These are phyloP conservation scores for Entomortierella parvispora DNA, from an alignment of 192 early-diverging fungal genomes.

Conservation along the genomic window DNA sequence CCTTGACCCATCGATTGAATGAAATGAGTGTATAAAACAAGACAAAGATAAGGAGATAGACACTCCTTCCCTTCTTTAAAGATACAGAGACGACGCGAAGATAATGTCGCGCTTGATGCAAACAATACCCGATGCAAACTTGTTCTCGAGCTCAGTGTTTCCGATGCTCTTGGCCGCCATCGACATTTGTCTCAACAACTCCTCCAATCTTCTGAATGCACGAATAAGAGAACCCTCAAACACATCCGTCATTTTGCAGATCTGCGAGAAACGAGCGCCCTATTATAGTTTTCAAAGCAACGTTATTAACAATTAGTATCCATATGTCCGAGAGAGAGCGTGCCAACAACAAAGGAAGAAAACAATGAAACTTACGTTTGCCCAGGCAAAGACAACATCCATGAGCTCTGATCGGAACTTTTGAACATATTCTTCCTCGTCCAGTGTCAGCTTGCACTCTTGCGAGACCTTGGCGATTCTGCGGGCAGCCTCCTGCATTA, in stretches of 20 bases:
- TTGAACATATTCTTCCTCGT: constrained; percentile 90
- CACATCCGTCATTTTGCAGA: constrained; percentile 93
- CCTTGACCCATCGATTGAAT: too few relatives aligned
- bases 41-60: background rate
- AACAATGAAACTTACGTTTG: constrained; percentile 46
- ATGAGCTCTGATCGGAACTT: constrained; percentile 90
- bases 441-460: constrained; percentile 88
- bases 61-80: constrained; percentile 63
- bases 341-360: background rate
- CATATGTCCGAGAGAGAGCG: background rate
- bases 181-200: constrained; percentile 89
- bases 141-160: constrained; percentile 91
- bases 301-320: background rate
- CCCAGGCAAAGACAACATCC: constrained; percentile 96
- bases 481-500: constrained; percentile 87
- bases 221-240: constrained; percentile 97
- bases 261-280: constrained; percentile 93
- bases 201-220: constrained; percentile 88
- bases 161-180: constrained; percentile 94
- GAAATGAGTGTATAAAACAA: background rate
- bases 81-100: constrained; percentile 94
- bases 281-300: constrained; percentile 36
- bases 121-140: constrained; percentile 92
- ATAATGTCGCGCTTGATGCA: constrained; percentile 98
- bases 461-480: constrained; percentile 86